A percentile compares a stretch with the other conserved stretches of the same genome.
Evolutionary conservation across 345 rosid species (phyloP).

Genomic region (Stellera chamaejasme): DNA sequence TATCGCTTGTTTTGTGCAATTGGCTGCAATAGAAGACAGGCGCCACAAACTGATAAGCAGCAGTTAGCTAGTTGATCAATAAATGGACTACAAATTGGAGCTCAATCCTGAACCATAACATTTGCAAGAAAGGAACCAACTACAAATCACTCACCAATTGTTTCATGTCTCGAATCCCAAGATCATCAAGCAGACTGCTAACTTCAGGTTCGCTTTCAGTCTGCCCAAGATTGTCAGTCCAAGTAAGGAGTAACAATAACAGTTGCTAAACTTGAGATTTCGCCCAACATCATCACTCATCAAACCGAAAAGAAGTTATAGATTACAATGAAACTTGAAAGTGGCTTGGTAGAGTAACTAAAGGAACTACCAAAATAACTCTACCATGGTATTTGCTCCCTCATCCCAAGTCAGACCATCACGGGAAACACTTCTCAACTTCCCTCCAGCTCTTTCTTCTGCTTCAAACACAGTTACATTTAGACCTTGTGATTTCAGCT

Average conservation of each 20-base stretch:
- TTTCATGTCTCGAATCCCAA: conserved; percentile 72
- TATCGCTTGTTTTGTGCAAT: conserved; percentile 72
- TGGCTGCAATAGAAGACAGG: conserved; percentile 46
- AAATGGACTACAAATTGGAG: background rate
- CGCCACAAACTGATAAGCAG: background rate
- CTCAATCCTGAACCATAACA: background rate
- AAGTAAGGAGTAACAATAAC: background rate
- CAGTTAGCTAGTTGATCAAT: background rate
- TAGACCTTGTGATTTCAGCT: conserved; percentile 71
- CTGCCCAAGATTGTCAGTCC: conserved; percentile 28
- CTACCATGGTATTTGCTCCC: conserved; percentile 95
- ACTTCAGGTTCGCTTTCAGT: conserved; percentile 82
- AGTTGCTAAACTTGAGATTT: too few species aligned
- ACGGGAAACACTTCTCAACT: conserved; percentile 53
- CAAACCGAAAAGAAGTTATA: background rate
- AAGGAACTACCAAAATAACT: background rate
- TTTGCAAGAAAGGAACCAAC: too few species aligned
- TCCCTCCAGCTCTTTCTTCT: conserved; percentile 83
- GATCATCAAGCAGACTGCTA: conserved; percentile 57
- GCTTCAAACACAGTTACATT: conserved; percentile 80
- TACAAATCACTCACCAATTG: conserved; percentile 56
- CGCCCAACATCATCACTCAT: background rate
- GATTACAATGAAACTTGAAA: background rate
- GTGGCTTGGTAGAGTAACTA: background rate
- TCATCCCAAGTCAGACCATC: conserved; percentile 80